phyloP scores from a whole-genome alignment of 2,329 filamentous ascomycete species.

The Trichoderma sp. region DNA sequence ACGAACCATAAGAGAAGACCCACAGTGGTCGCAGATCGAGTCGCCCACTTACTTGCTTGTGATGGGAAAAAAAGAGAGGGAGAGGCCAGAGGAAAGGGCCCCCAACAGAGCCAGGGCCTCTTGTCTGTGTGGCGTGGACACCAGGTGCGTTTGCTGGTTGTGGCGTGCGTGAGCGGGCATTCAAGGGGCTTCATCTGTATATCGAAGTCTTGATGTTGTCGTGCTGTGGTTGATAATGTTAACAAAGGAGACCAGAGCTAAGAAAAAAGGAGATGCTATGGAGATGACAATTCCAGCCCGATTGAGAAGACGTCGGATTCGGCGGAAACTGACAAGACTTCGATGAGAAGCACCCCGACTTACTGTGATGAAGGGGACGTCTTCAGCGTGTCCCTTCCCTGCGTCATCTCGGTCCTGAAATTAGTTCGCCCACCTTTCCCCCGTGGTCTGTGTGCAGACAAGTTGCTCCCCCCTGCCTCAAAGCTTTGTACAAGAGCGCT shows the following conservation, averaged over 20 bases:
- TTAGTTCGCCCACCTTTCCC: not conserved
- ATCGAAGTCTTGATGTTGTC: conserved; percentile 10
- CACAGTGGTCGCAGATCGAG: conserved; percentile 47
- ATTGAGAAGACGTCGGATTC: conserved; percentile 26
- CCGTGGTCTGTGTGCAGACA: not conserved
- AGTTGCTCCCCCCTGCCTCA: not conserved
- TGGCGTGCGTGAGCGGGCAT: conserved; percentile 34
- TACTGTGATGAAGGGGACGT: not conserved
- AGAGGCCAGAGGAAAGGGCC: not conserved
- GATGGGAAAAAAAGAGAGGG: conserved; percentile 1
- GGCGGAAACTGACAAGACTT: not conserved
- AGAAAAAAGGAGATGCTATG: not conserved
- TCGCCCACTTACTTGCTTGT: conserved; percentile 36
- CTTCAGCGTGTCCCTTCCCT: conserved; percentile 10
- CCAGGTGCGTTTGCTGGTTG: conserved; percentile 33
- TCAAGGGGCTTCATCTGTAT: conserved; percentile 30
- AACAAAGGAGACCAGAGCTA: conserved; percentile 21
- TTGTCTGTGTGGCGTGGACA: conserved; percentile 36
- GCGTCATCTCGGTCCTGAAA: not conserved
- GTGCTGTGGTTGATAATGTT: conserved; percentile 21
- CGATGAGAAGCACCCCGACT: not conserved
- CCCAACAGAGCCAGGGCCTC: conserved; percentile 27
- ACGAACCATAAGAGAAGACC: conserved; percentile 44
- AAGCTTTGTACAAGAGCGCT: not conserved
- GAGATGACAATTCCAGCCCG: conserved; percentile 28